Conservation (phyloP, 805 yeast genomes). For the Isabelozyma gotoi region DNA sequence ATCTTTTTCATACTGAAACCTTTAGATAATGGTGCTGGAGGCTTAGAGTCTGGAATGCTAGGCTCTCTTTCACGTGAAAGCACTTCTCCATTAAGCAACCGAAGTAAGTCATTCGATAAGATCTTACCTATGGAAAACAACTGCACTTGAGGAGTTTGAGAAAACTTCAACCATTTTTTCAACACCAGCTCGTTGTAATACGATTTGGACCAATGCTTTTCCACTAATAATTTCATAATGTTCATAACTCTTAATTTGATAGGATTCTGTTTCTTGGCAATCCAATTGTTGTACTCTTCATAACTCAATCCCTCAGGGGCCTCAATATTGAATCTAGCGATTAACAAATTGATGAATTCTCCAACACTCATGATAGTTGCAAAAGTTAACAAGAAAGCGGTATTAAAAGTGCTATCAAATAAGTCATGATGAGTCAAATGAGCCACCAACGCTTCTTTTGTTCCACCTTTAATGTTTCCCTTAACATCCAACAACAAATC, state of each 20-base stretch:
- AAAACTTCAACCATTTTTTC: slow-evolving; percentile 32
- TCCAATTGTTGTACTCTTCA: slow-evolving; percentile 80
- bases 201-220: slow-evolving; percentile 67
- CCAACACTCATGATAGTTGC: slow-evolving; percentile 68
- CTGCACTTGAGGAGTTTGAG: slow-evolving; percentile 19
- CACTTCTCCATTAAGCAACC: slow-evolving; percentile 29
- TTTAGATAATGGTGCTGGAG: slow-evolving; percentile 43
- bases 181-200: slow-evolving; percentile 50
- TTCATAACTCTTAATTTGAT: slow-evolving; percentile 65
- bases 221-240: slow-evolving; percentile 64
- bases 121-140: slow-evolving; percentile 27
- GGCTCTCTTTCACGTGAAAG: slow-evolving; percentile 29
- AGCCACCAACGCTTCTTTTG: slow-evolving; percentile 72
- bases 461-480: slow-evolving; percentile 81
- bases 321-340: slow-evolving; percentile 63
- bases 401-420: slow-evolving; percentile 60
- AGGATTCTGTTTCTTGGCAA: slow-evolving; percentile 64
- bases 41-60: slow-evolving; percentile 21
- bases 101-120: slow-evolving; percentile 21
- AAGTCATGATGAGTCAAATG: slow-evolving; percentile 75
- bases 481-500: slow-evolving; percentile 59
- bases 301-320: slow-evolving; percentile 88
- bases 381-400: slow-evolving; percentile 73
- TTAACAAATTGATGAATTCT: slow-evolving; percentile 57
- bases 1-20: slow-evolving; percentile 35